Evolutionary conservation across 108 stramenopile species (phyloP).

Genomic region (Aurantiochytrium sp.): DNA sequence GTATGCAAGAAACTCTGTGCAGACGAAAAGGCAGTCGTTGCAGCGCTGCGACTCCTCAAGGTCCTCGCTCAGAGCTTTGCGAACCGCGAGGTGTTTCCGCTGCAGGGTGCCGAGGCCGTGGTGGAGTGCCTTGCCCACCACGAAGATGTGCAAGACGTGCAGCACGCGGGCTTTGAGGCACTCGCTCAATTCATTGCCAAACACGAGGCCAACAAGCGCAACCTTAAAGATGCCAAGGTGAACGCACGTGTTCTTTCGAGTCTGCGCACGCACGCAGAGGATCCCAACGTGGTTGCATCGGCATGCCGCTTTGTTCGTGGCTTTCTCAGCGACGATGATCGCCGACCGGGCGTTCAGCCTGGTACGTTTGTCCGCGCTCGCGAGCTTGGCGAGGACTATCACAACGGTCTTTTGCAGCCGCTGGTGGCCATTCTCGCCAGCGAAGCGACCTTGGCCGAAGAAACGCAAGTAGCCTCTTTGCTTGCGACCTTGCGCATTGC

Average conservation of each 20-base stretch:
- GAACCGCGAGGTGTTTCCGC: not conserved
- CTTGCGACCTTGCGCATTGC: not conserved
- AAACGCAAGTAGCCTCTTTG: not conserved
- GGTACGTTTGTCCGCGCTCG: conserved; percentile 10
- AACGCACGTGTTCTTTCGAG: not conserved
- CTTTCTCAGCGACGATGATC: not conserved
- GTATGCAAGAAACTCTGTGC: not conserved
- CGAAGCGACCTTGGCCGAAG: not conserved
- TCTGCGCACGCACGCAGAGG: not conserved
- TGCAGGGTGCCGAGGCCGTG: conserved; percentile 1
- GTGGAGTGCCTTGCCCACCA: not conserved
- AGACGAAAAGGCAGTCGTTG: not conserved
- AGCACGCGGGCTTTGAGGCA: not conserved
- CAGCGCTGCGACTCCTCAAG: not conserved
- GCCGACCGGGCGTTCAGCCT: conserved; percentile 6
- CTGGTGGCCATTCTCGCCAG: not conserved
- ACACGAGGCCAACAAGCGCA: conserved; percentile 6
- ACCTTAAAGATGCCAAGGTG: not conserved
- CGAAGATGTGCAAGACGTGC: not conserved
- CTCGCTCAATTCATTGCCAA: not conserved
- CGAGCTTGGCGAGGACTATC: not conserved
- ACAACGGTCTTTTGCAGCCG: not conserved
- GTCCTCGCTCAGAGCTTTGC: not conserved
- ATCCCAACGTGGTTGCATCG: not conserved
- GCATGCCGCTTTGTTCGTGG: not conserved